Base-by-base conservation (phyloP, 306 rosid genomes). In the Lathyrus oleraceus region DNA sequence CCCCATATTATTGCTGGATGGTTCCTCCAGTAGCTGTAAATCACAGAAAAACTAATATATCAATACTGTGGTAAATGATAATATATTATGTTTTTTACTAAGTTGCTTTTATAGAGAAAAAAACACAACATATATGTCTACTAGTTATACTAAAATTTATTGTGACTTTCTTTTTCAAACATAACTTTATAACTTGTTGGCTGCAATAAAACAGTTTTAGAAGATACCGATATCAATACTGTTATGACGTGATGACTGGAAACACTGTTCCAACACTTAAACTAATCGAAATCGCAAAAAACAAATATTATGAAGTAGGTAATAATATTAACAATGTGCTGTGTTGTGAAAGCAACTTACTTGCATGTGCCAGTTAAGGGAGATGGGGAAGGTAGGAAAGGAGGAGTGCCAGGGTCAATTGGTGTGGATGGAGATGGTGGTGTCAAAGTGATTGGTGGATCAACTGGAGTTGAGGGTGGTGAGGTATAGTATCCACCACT, bases 1-100 rank as follows among this genome's bases (percentile, higher is more conserved):
- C 97, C 99, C 95, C 88, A 87, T 44, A 94, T 87, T 60, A 89
- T 59, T 64, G 66, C 80, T 36, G 99, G 99, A 75, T 94, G 97
- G 63, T 40, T 77, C 70, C 77, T 88, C 99, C 99, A 94, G 78
- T 84, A 94, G 78, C 99, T 94, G 85, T 71, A 73, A 25, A 78
- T 59, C 1, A 54, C 19, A 15, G 0, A 60, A 35, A 60, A 53
- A 10, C 5, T 53, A 10, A 52, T 52, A 10, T 42, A 2, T 11
- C 15, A 42, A 10, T 10, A 42, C 5, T 42, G 3, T 42, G 4
- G 15, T 12, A 42, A 35, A 35, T 7, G 39, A 10, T 35, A 35
- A 35, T 7, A 7, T 35, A 35, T 1, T 1, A 8, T 35, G 7
- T 7, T 35, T 35, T 35, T 35, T 2, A 35, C 39, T 35, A 35